Evolutionary conservation across 2,329 filamentous ascomycete genomes (phyloP), one percentile per base, ranked within the genome.

Genomic region (Ustulina deusta): DNA sequence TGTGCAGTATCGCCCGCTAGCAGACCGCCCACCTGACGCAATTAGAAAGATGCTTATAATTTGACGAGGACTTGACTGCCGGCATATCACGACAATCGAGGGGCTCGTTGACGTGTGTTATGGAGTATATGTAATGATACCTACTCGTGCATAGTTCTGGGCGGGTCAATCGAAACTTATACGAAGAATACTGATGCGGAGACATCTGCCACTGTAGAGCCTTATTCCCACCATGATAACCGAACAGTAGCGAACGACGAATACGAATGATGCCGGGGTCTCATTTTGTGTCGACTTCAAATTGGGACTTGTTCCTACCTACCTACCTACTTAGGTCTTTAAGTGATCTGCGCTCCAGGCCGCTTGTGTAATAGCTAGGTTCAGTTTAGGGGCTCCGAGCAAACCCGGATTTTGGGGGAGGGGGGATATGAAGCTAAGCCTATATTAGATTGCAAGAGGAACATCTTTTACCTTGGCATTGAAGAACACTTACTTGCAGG

Each of bases 181-280:
- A 65, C 66, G 62, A 62, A 65, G 36, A 52, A 51, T n/a, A n/a
- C n/a, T n/a, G 7, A 60, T 60, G 56, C 29, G 44, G n/a, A 58
- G 32, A 27, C 54, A 32, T 36, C 32, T 34, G 49, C 49, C 25
- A 48, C 52, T n/a, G 5, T 20, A 48, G 56, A 49, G 51, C 44
- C 57, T 54, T 61, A 56, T 64, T 51, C 51, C 56, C 61, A 64
- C 55, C 56, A 56, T 40, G 29, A 56, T 34, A 48, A 27, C 20
- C 15, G 51, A 54, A 57, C 54, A 57, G 22, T 42, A 27, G 36
- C 27, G 34, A 10, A 44, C 27, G 34, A 56, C 27, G 44, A 65
- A 68, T 68, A 68, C 65, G 65, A 65, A 61, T 15, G 22, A n/a
- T 57, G 61, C 56, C 54, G 60, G 61, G 60, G 40, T 51, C 27